A percentile compares a stretch with the other conserved stretches of the same genome.
Evolutionary conservation across 305 asterid genomes (phyloP).

Genomic region (Ilex paraguariensis): DNA sequence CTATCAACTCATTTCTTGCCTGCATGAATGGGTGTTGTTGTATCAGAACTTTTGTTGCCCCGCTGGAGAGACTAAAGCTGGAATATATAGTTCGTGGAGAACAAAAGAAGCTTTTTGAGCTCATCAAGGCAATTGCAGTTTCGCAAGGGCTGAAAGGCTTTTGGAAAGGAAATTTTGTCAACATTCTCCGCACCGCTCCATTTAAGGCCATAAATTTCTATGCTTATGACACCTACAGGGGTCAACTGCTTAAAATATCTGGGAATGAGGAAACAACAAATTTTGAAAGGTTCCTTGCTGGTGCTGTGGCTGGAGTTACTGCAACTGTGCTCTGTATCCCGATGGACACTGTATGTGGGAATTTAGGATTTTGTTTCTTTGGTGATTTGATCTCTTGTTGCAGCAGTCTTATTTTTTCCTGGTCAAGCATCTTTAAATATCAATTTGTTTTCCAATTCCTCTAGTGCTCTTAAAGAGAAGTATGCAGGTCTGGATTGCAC

Average conservation of each 20-base stretch:
- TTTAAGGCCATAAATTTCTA: conserved; percentile 94
- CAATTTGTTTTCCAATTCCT: no score
- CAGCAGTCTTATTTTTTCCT: conserved; percentile 1
- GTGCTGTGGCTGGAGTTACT: conserved; percentile 97
- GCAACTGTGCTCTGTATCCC: conserved; percentile 96
- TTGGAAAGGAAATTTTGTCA: conserved; percentile 97
- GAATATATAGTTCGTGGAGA: conserved; percentile 95
- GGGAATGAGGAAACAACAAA: conserved; percentile 79
- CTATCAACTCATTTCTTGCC: not conserved
- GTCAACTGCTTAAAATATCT: conserved; percentile 58
- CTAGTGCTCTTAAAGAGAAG: not conserved
- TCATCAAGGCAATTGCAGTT: conserved; percentile 61
- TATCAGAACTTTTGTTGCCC: conserved; percentile 93
- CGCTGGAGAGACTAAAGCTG: conserved; percentile 91
- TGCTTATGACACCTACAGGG: conserved; percentile 82
- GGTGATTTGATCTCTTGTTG: conserved; percentile 2
- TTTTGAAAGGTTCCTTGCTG: conserved; percentile 87
- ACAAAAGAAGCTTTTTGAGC: conserved; percentile 61
- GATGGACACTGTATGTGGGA: conserved; percentile 89
- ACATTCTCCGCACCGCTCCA: conserved; percentile 89
- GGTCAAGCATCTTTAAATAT: not conserved
- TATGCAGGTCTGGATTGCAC: not conserved
- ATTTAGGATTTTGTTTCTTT: conserved; percentile 17
- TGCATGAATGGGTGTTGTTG: conserved; percentile 18
- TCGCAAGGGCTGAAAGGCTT: conserved; percentile 88